Evolutionary conservation across 228 moss, liverwort and hornwort genomes (phyloP), one percentile per base, ranked within the genome.

Genomic region (Sphagnum fallax): DNA sequence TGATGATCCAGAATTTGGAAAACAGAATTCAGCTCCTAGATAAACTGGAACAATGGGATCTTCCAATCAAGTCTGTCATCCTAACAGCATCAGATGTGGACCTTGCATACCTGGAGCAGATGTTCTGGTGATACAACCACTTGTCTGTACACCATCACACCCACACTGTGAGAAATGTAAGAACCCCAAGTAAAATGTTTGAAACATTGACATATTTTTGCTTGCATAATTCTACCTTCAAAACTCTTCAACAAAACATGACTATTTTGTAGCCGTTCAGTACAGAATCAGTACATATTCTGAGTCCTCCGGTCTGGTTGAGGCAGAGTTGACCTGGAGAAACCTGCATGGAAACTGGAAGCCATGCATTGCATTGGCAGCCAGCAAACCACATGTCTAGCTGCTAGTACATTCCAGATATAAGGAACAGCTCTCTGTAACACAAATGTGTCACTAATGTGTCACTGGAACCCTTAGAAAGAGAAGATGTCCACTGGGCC

Each of bases 41-140:
- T 32, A 32, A 32, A 32, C 32, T 32, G 32, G 32, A 32, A 32
- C 32, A 32, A 32, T 32, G 32, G 2, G 2, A 32, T 32, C 62
- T 62, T 12, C 6, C 16, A 16, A 16, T 47, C 7, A 16, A 4
- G 47, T 16, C 7, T 60, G 6, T 16, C 10, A 6, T 6, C 47
- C 6, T 6, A 6, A 32, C 32, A 48, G 50, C 14, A 12, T 70
- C 50, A 72, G 47, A 91, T 91, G 69, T 91, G 84, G 32, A 84
- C 91, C 86, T 89, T 91, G 65, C 91, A 91, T 10, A 91, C 81
- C 32, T 32, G 4, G 91, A 89, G 74, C 91, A 91, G 63, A 91
- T 89, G 8, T 84, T 87, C 77, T 89, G 91, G 70, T 80, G 80
- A 73, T 89, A 87, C 83, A 91, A 76, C 91, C 91, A 91, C 74